Percentiles rank a stretch among this genome's conserved stretches.
Evolutionary conservation across 257 asterid genomes (phyloP).

Genomic region (Nicotiana otophora): DNA sequence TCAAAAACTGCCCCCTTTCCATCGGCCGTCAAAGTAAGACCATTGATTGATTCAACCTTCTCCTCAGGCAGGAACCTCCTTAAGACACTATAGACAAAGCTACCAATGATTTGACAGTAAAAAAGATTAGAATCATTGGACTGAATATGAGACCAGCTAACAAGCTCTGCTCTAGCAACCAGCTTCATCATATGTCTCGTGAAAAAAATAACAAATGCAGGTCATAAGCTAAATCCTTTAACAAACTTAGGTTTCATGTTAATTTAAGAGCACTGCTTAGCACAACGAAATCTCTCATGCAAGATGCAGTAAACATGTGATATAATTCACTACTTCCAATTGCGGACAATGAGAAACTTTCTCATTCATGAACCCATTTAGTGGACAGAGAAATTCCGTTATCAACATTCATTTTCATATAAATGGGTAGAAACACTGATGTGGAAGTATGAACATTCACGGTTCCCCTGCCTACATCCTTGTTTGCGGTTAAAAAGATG

Average conservation of each 20-base stretch:
- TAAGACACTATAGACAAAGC: constrained; percentile 61
- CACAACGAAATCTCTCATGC: neutral
- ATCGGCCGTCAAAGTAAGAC: constrained; percentile 83
- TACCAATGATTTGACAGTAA: constrained; percentile 9
- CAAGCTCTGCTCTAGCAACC: neutral
- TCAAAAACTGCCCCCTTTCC: constrained; percentile 93
- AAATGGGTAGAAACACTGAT: neutral
- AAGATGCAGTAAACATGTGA: neutral
- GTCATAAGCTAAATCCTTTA: neutral
- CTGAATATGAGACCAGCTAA: neutral
- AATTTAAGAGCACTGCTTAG: neutral
- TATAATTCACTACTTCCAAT: neutral
- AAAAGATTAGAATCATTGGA: neutral
- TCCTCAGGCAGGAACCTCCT: constrained; percentile 86
- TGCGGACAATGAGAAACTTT: neutral
- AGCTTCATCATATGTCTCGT: neutral
- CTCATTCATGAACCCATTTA: neutral
- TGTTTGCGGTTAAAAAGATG: neutral
- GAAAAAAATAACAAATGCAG: neutral
- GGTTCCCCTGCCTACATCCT: neutral
- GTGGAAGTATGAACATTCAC: neutral
- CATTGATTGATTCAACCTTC: constrained; percentile 81
- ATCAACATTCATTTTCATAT: neutral
- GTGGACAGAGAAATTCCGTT: neutral
- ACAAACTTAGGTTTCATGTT: neutral